Evolutionary conservation across 2,329 filamentous ascomycete species (phyloP).

Genomic region (Clarireedia homoeocarpa): DNA sequence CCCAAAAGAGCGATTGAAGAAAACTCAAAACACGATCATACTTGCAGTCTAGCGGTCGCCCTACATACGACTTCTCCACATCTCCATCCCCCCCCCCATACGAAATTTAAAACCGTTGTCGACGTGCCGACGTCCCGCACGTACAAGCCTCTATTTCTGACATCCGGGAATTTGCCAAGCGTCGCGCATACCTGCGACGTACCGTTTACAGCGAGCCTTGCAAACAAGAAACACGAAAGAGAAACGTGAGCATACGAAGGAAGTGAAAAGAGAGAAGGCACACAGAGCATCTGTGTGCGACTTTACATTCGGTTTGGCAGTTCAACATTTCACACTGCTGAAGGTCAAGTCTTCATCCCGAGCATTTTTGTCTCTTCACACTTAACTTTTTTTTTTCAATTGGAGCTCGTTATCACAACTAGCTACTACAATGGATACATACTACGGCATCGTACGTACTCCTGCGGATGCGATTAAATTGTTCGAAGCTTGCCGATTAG

Average conservation of each 20-base stretch:
- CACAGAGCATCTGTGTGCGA: background rate
- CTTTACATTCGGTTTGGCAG: background rate
- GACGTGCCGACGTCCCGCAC: background rate
- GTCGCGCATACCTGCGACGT: background rate
- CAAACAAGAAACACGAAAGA: background rate
- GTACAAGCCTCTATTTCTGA: slow-evolving; percentile 1
- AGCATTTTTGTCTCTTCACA: background rate
- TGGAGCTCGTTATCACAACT: slow-evolving; percentile 9
- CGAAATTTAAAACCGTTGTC: background rate
- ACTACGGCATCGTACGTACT: slow-evolving; percentile 90
- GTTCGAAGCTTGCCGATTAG: slow-evolving; percentile 93
- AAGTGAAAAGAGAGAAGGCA: background rate
- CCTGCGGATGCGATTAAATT: slow-evolving; percentile 94
- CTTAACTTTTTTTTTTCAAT: background rate
- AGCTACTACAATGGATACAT: slow-evolving; percentile 74
- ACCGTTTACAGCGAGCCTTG: background rate
- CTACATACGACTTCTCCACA: background rate
- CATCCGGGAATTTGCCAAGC: slow-evolving; percentile 5
- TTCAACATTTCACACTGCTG: background rate
- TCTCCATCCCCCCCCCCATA: background rate
- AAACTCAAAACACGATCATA: background rate
- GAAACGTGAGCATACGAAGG: background rate
- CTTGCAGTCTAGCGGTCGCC: background rate
- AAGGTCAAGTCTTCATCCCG: background rate
- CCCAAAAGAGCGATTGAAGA: background rate